Percentiles rank a stretch among this genome's conserved stretches.
phyloP scores from a whole-genome alignment of 2,329 filamentous ascomycete species.

The Lachnellula cervina region DNA sequence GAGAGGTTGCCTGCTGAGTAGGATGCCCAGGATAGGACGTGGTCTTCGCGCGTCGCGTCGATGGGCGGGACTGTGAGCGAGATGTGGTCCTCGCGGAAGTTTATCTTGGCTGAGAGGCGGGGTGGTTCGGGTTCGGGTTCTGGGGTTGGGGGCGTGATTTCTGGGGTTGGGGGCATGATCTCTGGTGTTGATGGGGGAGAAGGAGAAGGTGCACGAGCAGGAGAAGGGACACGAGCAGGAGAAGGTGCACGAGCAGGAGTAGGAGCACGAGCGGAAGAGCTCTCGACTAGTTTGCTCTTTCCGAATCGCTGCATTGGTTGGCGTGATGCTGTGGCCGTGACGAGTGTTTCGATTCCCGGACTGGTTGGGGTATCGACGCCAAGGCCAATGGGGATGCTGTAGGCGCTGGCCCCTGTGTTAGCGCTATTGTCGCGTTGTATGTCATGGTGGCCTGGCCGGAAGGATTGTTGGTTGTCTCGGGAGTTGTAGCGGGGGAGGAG shows the following conservation, averaged over 20 bases:
- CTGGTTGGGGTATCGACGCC: conserved; percentile 12
- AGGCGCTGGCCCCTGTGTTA: conserved; percentile 10
- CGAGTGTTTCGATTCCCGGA: background rate
- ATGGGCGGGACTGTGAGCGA: too few species aligned
- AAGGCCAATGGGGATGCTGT: conserved; percentile 21
- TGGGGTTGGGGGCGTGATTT: background rate
- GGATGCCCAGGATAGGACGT: conserved; percentile 6
- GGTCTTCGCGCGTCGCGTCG: too few species aligned
- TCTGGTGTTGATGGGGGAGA: background rate
- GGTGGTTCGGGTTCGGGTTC: conserved; percentile 1
- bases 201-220: too few species aligned
- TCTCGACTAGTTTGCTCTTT: too few species aligned
- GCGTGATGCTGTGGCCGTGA: background rate
- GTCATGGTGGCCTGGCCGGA: background rate
- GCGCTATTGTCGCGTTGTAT: background rate
- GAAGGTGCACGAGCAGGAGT: too few species aligned
- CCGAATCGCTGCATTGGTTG: background rate
- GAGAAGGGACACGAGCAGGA: background rate
- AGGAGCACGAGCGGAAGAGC: too few species aligned
- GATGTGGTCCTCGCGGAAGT: conserved; percentile 6
- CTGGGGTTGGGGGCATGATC: background rate
- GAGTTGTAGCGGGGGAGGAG: conserved; percentile 1
- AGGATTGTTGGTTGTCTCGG: background rate
- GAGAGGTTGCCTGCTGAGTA: conserved; percentile 7
- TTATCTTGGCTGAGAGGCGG: conserved; percentile 5